Evolutionary conservation across 106 monocot genomes (phyloP).

Genomic region (Platanthera zijinensis): DNA sequence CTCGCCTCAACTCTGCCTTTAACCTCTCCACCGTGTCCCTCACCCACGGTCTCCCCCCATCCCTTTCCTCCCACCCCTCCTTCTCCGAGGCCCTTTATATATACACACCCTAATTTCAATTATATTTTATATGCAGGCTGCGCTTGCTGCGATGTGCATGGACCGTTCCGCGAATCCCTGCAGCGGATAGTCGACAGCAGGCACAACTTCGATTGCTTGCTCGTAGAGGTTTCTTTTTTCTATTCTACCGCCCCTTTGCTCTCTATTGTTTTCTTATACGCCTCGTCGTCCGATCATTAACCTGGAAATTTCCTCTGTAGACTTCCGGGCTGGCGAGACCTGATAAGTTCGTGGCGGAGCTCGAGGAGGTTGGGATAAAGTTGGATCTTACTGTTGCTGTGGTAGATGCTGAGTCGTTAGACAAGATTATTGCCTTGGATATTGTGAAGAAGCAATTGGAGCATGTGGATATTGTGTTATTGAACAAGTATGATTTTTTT

Average conservation of each 20-base stretch:
- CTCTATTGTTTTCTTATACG: neutral
- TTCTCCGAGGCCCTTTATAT: neutral
- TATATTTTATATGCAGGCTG: slow-evolving; percentile 9
- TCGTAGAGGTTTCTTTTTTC: slow-evolving; percentile 28
- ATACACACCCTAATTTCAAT: neutral
- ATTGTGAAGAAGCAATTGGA: slow-evolving; percentile 44
- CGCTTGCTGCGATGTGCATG: slow-evolving; percentile 34
- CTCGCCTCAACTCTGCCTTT: slow-evolving; percentile 40
- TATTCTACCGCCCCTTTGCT: neutral
- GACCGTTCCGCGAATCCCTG: slow-evolving; percentile 29
- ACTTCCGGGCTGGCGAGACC: slow-evolving; percentile 45
- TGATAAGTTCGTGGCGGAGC: slow-evolving; percentile 31
- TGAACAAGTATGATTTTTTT: slow-evolving; percentile 39
- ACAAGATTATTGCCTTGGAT: slow-evolving; percentile 32
- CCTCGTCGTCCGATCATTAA: neutral
- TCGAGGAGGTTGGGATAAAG: slow-evolving; percentile 38
- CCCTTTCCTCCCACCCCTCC: neutral
- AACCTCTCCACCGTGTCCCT: slow-evolving; percentile 32
- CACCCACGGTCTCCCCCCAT: slow-evolving; percentile 26
- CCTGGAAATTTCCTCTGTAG: slow-evolving; percentile 14
- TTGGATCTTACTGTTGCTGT: slow-evolving; percentile 40
- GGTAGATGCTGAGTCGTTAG: slow-evolving; percentile 46
- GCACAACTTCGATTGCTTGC: slow-evolving; percentile 51
- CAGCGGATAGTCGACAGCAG: slow-evolving; percentile 45
- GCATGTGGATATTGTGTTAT: slow-evolving; percentile 42